These are phyloP conservation scores for Hypoxylon lenormandii DNA, from an alignment of 495 filamentous ascomycete genomes.

Conservation along the genomic window DNA sequence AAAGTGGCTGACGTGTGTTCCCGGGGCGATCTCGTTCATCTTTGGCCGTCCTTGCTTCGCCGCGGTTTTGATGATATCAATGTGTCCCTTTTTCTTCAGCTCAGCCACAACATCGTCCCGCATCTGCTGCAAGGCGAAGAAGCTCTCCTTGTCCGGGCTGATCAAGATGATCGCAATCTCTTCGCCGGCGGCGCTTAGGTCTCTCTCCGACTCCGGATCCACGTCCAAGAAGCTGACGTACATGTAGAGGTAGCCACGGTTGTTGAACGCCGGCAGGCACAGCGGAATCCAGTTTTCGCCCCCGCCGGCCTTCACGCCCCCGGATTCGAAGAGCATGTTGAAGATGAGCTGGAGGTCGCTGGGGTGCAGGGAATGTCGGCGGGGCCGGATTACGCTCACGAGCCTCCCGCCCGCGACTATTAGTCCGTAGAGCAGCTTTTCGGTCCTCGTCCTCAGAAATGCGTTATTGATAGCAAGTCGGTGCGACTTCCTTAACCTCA, in stretches of 20 bases:
- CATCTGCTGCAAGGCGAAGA: constrained; percentile 89
- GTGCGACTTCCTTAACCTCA: constrained; percentile 86
- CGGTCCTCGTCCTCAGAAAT: constrained; percentile 78
- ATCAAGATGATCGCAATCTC: constrained; percentile 93
- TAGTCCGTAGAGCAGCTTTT: constrained; percentile 87
- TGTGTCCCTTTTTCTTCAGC: constrained; percentile 78
- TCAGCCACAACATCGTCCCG: constrained; percentile 79
- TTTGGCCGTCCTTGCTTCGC: constrained; percentile 76
- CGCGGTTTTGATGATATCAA: constrained; percentile 78
- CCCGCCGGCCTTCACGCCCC: constrained; percentile 82
- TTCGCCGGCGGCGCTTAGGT: constrained; percentile 58
- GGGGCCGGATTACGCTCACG: constrained; percentile 91
- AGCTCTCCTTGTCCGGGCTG: constrained; percentile 89
- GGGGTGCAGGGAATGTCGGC: constrained; percentile 94
- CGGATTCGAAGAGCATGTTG: constrained; percentile 98
- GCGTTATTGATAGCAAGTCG: constrained; percentile 86
- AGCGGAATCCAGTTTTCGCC: constrained; percentile 98
- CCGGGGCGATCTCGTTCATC: constrained; percentile 78
- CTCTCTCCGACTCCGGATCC: constrained; percentile 42
- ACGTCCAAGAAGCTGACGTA: constrained; percentile 90
- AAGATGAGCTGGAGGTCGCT: constrained; percentile 96
- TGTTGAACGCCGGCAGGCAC: constrained; percentile 97
- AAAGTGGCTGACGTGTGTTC: constrained; percentile 85
- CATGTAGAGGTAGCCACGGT: constrained; percentile 97
- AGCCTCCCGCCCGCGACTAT: constrained; percentile 94